Evolutionary conservation across 345 rosid genomes (phyloP).

Genomic region (Crucihimalaya himalaica): DNA sequence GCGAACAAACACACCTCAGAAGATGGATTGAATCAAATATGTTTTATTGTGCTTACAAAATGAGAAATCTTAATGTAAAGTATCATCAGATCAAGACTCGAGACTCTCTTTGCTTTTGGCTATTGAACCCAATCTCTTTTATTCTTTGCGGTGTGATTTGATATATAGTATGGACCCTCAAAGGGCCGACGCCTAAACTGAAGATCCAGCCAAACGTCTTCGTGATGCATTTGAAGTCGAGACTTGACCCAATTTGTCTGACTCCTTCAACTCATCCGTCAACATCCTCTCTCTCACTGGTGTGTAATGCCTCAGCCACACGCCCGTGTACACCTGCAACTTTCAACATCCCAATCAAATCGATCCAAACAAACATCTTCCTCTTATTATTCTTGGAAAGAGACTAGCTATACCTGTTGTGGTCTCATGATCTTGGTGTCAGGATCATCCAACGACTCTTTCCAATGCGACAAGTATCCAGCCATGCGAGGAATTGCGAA

Average conservation of each 20-base stretch:
- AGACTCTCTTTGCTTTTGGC: not conserved
- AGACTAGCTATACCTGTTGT: conserved; percentile 64
- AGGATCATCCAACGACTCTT: conserved; percentile 94
- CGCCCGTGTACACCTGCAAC: conserved; percentile 81
- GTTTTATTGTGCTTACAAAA: conserved; percentile 3
- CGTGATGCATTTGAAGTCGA: conserved; percentile 80
- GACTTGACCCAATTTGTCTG: conserved; percentile 66
- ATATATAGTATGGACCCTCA: conserved; percentile 1
- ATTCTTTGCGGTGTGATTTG: conserved; percentile 17
- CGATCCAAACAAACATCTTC: not conserved
- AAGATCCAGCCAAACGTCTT: conserved; percentile 79
- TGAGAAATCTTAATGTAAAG: not conserved
- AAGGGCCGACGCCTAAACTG: conserved; percentile 34
- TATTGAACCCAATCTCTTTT: conserved; percentile 18
- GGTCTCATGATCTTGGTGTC: conserved; percentile 99
- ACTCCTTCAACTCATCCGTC: conserved; percentile 41
- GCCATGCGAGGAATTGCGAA: conserved; percentile 99
- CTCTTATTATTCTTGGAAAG: not conserved
- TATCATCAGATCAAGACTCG: conserved; percentile 2
- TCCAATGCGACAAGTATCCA: conserved; percentile 94
- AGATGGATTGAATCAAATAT: not conserved
- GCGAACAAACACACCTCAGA: not conserved
- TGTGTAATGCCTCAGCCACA: conserved; percentile 81
- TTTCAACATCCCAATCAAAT: not conserved
- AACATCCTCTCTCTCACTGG: conserved; percentile 64